Evolutionary conservation across 2,329 filamentous ascomycete genomes (phyloP).

Genomic region (Fusarium sp.): DNA sequence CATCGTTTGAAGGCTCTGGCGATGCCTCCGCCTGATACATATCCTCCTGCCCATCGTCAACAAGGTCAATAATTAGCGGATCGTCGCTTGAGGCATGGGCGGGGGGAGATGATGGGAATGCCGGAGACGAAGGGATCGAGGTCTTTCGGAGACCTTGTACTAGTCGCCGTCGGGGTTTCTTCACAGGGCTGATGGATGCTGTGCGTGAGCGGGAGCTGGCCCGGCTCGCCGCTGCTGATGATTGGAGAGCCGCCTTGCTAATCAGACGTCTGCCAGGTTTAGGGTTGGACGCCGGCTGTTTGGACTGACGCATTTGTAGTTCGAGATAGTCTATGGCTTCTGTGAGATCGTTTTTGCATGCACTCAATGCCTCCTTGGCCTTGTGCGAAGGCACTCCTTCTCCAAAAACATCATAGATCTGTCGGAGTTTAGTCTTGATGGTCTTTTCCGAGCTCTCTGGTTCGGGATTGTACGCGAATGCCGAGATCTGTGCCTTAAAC

Average conservation of each 20-base stretch:
- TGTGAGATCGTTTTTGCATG: constrained; percentile 50
- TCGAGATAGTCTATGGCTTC: constrained; percentile 49
- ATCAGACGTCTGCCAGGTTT: constrained; percentile 47
- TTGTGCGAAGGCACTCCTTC: constrained; percentile 44
- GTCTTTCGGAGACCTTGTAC: constrained; percentile 50
- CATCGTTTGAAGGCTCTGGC: constrained; percentile 45
- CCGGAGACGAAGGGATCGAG: constrained; percentile 38
- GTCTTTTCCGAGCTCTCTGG: constrained; percentile 47
- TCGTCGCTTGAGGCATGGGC: constrained; percentile 48
- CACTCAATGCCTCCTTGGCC: constrained; percentile 49
- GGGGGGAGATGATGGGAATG: constrained; percentile 34
- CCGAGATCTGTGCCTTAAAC: constrained; percentile 56
- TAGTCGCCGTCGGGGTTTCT: constrained; percentile 48
- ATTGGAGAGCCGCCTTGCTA: constrained; percentile 46
- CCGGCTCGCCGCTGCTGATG: constrained; percentile 21
- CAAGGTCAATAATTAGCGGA: constrained; percentile 49
- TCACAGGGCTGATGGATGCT: constrained; percentile 46
- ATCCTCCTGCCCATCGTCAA: constrained; percentile 57
- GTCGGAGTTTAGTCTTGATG: constrained; percentile 49
- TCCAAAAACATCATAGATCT: constrained; percentile 52
- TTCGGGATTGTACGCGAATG: constrained; percentile 61
- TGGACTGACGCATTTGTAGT: constrained; percentile 11
- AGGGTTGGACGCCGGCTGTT: constrained; percentile 19
- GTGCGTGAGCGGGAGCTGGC: constrained; percentile 25
- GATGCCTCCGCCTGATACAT: constrained; percentile 51